A percentile compares a stretch with the other conserved stretches of the same genome.
These are phyloP conservation scores for Coemansia sp. DNA, from an alignment of 192 early-diverging fungal genomes.

Conservation along the genomic window DNA sequence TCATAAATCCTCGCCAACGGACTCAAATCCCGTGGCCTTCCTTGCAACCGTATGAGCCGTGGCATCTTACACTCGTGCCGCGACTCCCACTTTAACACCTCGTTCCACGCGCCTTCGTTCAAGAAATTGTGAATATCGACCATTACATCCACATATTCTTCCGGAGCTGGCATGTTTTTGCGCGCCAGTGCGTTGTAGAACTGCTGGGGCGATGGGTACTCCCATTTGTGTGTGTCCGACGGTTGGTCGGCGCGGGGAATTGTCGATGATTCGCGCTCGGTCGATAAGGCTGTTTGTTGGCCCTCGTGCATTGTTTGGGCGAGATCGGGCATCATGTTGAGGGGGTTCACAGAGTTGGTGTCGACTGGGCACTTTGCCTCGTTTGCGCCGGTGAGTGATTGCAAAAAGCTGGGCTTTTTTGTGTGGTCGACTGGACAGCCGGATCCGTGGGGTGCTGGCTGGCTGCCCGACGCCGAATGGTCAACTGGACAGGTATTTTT, in stretches of 20 bases:
- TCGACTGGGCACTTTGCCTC: conserved; percentile 58
- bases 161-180: conserved; percentile 86
- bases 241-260: conserved; percentile 57
- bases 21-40: conserved; percentile 74
- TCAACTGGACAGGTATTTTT: background rate
- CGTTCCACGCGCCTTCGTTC: conserved; percentile 94
- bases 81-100: conserved; percentile 91
- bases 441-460: background rate
- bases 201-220: conserved; percentile 89
- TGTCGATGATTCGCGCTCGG: conserved; percentile 74
- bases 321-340: conserved; percentile 90
- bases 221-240: conserved; percentile 61
- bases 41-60: conserved; percentile 78
- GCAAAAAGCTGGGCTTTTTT: conserved; percentile 26
- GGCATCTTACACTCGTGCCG: conserved; percentile 61
- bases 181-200: conserved; percentile 84
- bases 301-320: conserved; percentile 64
- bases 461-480: background rate
- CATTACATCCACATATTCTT: conserved; percentile 82
- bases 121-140: conserved; percentile 98
- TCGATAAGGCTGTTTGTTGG: conserved; percentile 73
- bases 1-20: conserved; percentile 63
- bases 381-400: conserved; percentile 20
- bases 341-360: conserved; percentile 66
- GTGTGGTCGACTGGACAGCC: conserved; percentile 33